Evolutionary conservation across 805 yeast genomes (phyloP), one percentile per base, ranked within the genome.

Genomic region (Suhomyces xylopsoci): DNA sequence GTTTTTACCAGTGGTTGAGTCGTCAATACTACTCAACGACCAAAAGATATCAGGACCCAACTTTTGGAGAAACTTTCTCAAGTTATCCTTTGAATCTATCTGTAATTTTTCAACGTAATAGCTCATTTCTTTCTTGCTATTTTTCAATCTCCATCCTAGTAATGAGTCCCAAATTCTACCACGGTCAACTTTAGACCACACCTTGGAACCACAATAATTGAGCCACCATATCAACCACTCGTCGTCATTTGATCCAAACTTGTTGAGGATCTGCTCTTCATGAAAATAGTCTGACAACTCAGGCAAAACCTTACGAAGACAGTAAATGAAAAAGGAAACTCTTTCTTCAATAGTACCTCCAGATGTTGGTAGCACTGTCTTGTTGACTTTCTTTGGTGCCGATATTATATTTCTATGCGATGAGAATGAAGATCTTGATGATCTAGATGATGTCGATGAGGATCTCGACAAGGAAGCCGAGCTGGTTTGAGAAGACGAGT

Each of bases 141-240:
- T 67, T 51, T 67, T 66, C 42, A 68, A 55, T 60, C 92, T 78
- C 84, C 92, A 90, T 1, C 97, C 96, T 24, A 92, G 68, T 45
- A 91, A 68, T 57, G 84, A 71, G 70, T 92, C 98, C 98, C 98
- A 92, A 6, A 90, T 77, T 55, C 97, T 77, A 10, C 94, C 97
- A 49, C 97, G 71, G 67, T 90, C 97, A 53, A 77, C 78, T 55
- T 87, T 80, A 44, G 91, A 85, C 81, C 96, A 83, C 6, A 87
- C 90, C 68, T 88, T 88, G 12, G 94, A 82, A 19, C 97, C 97
- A 63, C 89, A 82, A 79, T 88, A 92, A 64, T 90, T 90, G 57
- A 92, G 75, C 97, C 97, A 92, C 96, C 97, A 92, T 40, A 90
- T 79, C 24, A 91, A 74, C 97, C 97, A 92, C 63, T 86, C 91